Percentiles rank a stretch among this genome's conserved stretches.
phyloP scores from a whole-genome alignment of 257 asterid species.

The Eustoma russellianum region DNA sequence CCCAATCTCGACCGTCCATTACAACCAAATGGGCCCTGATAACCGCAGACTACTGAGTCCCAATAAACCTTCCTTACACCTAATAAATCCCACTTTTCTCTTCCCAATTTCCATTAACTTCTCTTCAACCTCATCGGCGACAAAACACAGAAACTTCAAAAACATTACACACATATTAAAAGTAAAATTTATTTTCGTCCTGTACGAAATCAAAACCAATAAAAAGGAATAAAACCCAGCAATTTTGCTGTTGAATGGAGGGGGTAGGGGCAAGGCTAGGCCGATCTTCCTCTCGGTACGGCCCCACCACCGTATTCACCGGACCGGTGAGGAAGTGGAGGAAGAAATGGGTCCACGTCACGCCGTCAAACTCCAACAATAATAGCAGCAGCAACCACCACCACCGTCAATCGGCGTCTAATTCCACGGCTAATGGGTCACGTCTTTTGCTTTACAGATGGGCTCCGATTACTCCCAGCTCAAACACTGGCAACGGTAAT shows the following conservation, averaged over 20 bases:
- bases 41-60: no score
- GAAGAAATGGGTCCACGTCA: conserved; percentile 48
- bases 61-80: no score
- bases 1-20: no score
- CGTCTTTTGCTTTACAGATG: conserved; percentile 70
- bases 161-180: not conserved
- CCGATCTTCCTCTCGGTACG: conserved; percentile 82
- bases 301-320: conserved; percentile 79
- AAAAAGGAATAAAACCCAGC: no score
- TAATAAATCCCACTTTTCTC: not conserved
- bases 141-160: no score
- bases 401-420: conserved; percentile 25
- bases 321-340: conserved; percentile 92
- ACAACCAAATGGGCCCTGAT: no score
- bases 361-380: conserved; percentile 25
- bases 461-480: conserved; percentile 54
- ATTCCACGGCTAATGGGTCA: conserved; percentile 37
- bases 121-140: no score
- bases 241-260: conserved; percentile 41
- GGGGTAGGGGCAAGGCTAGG: conserved; percentile 91
- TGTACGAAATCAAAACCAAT: not conserved
- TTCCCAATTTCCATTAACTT: not conserved
- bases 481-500: conserved; percentile 23
- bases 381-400: conserved; percentile 5
- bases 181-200: not conserved